Percentiles rank a stretch among this genome's conserved stretches.
These are phyloP conservation scores for Picea sitchensis DNA, from an alignment of 75 land plant genomes.

Conservation along the genomic window DNA sequence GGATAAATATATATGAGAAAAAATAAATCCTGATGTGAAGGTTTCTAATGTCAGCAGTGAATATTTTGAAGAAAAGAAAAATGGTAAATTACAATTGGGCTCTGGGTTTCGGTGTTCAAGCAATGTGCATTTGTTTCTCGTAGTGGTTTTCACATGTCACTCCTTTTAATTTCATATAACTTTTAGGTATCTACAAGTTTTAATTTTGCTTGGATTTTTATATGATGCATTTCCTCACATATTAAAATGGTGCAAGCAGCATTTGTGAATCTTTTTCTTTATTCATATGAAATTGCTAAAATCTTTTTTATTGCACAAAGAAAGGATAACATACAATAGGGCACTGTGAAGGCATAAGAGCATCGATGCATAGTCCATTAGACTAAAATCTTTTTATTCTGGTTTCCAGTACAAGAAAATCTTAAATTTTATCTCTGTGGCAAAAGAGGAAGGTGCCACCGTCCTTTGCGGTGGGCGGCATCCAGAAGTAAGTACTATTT, in stretches of 20 bases:
- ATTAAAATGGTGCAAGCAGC: slow-evolving; percentile 2
- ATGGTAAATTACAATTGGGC: too few relatives aligned
- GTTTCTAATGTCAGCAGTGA: too few relatives aligned
- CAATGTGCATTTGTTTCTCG: background rate
- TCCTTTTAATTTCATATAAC: too few relatives aligned
- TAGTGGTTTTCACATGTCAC: too few relatives aligned
- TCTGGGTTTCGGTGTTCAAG: background rate
- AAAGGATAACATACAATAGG: background rate
- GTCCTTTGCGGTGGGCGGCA: slow-evolving; percentile 86
- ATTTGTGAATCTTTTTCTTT: background rate
- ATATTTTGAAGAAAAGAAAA: too few relatives aligned
- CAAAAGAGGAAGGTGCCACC: slow-evolving; percentile 93
- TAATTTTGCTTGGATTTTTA: background rate
- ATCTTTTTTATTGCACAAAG: background rate
- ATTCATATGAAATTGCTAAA: background rate
- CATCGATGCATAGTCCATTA: background rate
- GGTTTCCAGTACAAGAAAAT: slow-evolving; percentile 85
- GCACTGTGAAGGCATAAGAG: background rate
- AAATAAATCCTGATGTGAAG: too few relatives aligned
- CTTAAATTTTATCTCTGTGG: slow-evolving; percentile 64
- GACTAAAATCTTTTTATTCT: background rate
- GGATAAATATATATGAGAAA: too few relatives aligned
- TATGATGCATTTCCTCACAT: background rate
- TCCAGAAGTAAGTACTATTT: slow-evolving; percentile 56
- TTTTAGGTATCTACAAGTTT: background rate